Evolutionary conservation across 257 asterid species (phyloP).

Genomic region (Solanum boliviense): DNA sequence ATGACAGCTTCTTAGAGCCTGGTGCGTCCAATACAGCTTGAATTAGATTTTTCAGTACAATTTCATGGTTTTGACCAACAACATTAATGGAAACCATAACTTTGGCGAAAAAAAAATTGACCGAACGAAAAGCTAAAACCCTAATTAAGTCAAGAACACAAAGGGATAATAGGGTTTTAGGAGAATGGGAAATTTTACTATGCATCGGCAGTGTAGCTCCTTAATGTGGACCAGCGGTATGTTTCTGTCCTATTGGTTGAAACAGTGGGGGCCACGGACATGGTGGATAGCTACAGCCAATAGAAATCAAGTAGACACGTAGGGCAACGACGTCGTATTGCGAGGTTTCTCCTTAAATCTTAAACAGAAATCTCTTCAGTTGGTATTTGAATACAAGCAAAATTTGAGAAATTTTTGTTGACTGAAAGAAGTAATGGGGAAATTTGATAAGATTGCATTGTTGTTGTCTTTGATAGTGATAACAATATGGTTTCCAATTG

Average conservation of each 20-base stretch:
- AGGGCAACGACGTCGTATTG: not conserved
- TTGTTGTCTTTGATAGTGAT: conserved; percentile 8
- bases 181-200: not conserved
- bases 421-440: conserved; percentile 23
- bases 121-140: not conserved
- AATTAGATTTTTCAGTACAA: conserved; percentile 26
- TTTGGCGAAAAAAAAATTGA: not conserved
- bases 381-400: not conserved
- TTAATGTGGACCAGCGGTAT: not conserved
- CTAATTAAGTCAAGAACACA: not conserved
- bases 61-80: conserved; percentile 30
- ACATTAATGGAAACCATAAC: conserved; percentile 28
- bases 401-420: not conserved
- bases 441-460: conserved; percentile 7
- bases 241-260: not conserved
- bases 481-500: conserved; percentile 26
- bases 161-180: not conserved
- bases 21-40: conserved; percentile 26
- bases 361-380: not conserved
- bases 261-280: not conserved
- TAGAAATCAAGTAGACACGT: conserved; percentile 21
- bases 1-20: conserved; percentile 6
- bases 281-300: conserved; percentile 12
- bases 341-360: not conserved
- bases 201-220: not conserved